Base-by-base conservation (phyloP, 73 alveolate genomes). In the Loxodes magnus region DNA sequence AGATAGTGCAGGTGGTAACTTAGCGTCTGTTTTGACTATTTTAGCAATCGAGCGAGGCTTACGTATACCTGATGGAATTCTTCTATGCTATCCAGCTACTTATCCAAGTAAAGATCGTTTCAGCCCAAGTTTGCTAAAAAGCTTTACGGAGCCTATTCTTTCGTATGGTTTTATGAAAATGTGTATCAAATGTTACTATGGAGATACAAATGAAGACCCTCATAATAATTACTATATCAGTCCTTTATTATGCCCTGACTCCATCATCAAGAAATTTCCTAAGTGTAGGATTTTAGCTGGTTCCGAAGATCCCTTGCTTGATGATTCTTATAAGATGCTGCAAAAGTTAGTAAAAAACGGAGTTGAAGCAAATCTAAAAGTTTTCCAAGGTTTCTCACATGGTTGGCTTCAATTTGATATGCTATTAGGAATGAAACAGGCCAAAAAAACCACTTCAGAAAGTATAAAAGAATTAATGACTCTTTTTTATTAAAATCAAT, bases 1-100 rank as follows among this genome's bases (percentile, higher is more conserved):
- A 14, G 96, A 84, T 68, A 66, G 87, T 3, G 87, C 93, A 2
- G 96, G 96, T 20, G 96, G 90, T 4, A 67, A 77, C 65, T 70
- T 92, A 36, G 77, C 82, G 9, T 28, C 67, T 20, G 75, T 88
- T 4, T 50, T 71, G 30, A 56, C 84, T 35, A 66, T 67, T 52
- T 56, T 82, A 29, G 51, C 78, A 34, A 65, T 88, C 7, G 62
- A 69, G 33, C 67, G 64, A 52, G 82, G 85, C 5, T 70, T 92
- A 28, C 67, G 78, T 56, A 52, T 77, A 27, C 98, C 98, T 12
- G 87, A 86, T 80, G 90, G 83, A 46, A 41, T 84, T 12, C 42
- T 84, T 39, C 59, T 84, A 31, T 71, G 78, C 22, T 84, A 84
- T 74, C 96, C 96, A 12, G 95, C 91, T 19, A 65, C 73, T 12